Evolutionary conservation across 768 basidiomycete genomes (phyloP), one percentile per base, ranked within the genome.

Genomic region (Termitomyces sp.): DNA sequence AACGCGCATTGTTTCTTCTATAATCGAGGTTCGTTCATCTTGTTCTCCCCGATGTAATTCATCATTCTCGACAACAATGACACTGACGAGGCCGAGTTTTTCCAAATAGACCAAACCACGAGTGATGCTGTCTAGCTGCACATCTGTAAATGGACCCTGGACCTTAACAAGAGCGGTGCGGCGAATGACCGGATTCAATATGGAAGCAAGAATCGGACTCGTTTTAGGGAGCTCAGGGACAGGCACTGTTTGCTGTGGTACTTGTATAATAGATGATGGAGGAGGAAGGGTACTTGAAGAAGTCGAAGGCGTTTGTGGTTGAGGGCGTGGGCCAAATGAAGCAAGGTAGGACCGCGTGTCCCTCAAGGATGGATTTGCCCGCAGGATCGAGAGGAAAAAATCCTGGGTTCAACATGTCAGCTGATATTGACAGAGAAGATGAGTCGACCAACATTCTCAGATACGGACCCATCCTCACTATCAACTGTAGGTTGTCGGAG

Each of bases 131-230:
- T 96, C 91, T 56, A 98, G 83, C 65, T 98, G 97, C 8, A 85
- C 80, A 71, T 96, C 89, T 10, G 85, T 89, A 68, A 98, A 98
- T 2, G 97, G 97, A 10, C 95, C 94, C 70, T 98, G 97, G 2
- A 98, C 75, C 73, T 98, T 98, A 63, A 99, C 95, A 15, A 99
- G 84, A 5, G 95, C 94, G 0, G 97, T 96, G 52, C 92, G 87
- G 44, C 85, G 81, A 56, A 84, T 75, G 53, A 91, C 82, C 6
- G 95, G 95, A 65, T 94, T 78, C n/a, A 95, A 77, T 62, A 90
- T 86, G n/a, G 86, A 85, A 6, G 83, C 79, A 58, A 89, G 72
- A 62, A 88, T 75, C 8, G 79, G 81, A 57, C 74, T 84, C 8
- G 78, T 75, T 60, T 77, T 75, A 9, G 73, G 65, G 37, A 70